Evolutionary conservation across 1,139 yeast genomes (phyloP).

Genomic region (Yamadazyma oceani): DNA sequence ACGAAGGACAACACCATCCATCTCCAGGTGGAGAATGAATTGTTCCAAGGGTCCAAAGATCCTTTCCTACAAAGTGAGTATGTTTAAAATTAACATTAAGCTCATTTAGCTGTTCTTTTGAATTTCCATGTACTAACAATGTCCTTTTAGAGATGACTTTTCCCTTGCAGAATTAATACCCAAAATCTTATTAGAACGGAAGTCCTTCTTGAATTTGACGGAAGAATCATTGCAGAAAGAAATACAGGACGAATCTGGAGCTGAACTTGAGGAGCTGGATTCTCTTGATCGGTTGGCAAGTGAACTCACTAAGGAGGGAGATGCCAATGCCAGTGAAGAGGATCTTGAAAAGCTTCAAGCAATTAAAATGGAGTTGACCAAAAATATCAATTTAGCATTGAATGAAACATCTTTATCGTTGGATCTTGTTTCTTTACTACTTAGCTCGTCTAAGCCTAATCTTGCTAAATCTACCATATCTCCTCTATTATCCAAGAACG

Average conservation of each 20-base stretch:
- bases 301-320: too few relatives aligned
- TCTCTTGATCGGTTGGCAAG: too few relatives aligned
- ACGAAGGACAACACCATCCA: constrained; percentile 10
- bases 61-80: constrained; percentile 44
- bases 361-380: constrained; percentile 56
- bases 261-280: too few relatives aligned
- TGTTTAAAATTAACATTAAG: constrained; percentile 15
- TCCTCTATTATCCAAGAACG: constrained; percentile 74
- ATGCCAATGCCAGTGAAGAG: not conserved
- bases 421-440: constrained; percentile 80
- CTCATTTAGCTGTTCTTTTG: not conserved
- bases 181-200: constrained; percentile 38
- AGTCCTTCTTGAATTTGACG: constrained; percentile 47
- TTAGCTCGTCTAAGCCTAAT: constrained; percentile 81
- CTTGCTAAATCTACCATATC: constrained; percentile 88
- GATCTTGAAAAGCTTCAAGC: constrained; percentile 41
- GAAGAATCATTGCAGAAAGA: constrained; percentile 50
- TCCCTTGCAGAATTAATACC: constrained; percentile 44
- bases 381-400: constrained; percentile 63
- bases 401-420: constrained; percentile 87
- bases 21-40: constrained; percentile 16
- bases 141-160: constrained; percentile 32
- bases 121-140: constrained; percentile 13
- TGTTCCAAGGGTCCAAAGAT: constrained; percentile 33
- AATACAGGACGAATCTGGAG: too few relatives aligned